Percentiles rank a stretch among this genome's conserved stretches.
Conservation (phyloP, 2,329 filamentous ascomycete species). For the Pseudopyricularia javanii region DNA sequence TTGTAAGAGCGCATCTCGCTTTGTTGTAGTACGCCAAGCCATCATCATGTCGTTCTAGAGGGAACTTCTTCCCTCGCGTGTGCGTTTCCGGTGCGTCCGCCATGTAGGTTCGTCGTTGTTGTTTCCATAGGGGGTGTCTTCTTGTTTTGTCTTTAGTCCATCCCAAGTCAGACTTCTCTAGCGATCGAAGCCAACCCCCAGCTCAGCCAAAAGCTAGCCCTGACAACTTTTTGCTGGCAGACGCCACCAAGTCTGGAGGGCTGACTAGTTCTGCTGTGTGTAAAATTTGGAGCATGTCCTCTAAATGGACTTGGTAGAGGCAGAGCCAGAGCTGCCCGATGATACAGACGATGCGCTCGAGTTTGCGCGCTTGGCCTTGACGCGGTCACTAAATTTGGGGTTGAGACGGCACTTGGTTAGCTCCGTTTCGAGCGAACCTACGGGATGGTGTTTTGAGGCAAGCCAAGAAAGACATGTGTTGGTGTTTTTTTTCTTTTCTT, state of each 20-base stretch:
- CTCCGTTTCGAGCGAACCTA: too few species aligned
- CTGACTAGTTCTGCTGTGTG: neutral
- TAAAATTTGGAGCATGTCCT: too few species aligned
- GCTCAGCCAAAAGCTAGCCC: neutral
- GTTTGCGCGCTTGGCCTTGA: constrained; percentile 6
- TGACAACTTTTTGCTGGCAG: neutral
- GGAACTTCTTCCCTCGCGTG: neutral
- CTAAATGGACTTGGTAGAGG: neutral
- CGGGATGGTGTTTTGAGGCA: too few species aligned
- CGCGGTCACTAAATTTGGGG: constrained; percentile 6
- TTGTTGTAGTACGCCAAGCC: neutral
- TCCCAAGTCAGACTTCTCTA: neutral
- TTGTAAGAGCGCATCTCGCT: neutral
- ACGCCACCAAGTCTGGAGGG: neutral
- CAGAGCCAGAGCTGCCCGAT: constrained; percentile 3
- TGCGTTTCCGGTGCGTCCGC: neutral
- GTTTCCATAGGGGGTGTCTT: neutral
- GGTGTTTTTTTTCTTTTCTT: too few species aligned
- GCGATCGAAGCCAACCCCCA: neutral
- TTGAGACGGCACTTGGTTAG: too few species aligned
- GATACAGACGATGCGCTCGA: constrained; percentile 5
- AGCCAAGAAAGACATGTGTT: too few species aligned
- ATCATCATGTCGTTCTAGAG: neutral
- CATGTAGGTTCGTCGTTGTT: neutral
- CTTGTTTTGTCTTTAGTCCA: neutral